Evolutionary conservation across 768 basidiomycete species (phyloP), one percentile per base, ranked within the genome.

Genomic region (Dentipellis sp.): DNA sequence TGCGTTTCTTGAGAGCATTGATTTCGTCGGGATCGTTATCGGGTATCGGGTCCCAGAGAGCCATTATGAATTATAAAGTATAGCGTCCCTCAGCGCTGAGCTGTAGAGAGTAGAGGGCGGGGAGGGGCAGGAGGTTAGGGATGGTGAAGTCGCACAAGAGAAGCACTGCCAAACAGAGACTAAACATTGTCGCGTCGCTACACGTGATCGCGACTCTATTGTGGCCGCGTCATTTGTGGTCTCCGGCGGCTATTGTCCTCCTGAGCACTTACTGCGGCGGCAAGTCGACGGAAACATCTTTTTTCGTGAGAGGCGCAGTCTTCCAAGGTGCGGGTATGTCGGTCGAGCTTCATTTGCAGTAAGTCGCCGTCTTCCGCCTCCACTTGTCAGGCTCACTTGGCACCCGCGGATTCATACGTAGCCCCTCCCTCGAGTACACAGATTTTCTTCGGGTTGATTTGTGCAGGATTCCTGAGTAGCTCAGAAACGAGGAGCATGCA

Each of bases 11-110:
- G 12, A 62, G 50, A 10, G 40, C 9, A 36, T 58, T 14, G 14
- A 60, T 53, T 29, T 60, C 61, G 23, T 62, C 61, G 16, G 59
- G 54, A 47, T 62, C 61, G 16, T 46, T 48, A 58, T 62, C 61
- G 40, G 62, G 60, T 38, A 57, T 55, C 29, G 59, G 55, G 34
- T 40, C 57, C 59, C 59, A 62, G 19, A 49, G 53, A 56, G 57
- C 46, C 45, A 42, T 56, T 40, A 46, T 23, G 19, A 22, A 34
- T 5, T 22, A 7, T 53, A 53, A 17, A 23, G 19, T 46, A 53
- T 38, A 53, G 19, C 10, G 51, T 19, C 48, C 7, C 19, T 11
- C 48, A 22, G 16, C 48, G 48, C 23, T 19, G 40, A 42, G 40
- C 48, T 11, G 48, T 9, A 21, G 22, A 50, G 48, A 7, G 22